These are phyloP conservation scores for Solanum chiquidenum DNA, from an alignment of 257 asterid genomes.

Conservation along the genomic window DNA sequence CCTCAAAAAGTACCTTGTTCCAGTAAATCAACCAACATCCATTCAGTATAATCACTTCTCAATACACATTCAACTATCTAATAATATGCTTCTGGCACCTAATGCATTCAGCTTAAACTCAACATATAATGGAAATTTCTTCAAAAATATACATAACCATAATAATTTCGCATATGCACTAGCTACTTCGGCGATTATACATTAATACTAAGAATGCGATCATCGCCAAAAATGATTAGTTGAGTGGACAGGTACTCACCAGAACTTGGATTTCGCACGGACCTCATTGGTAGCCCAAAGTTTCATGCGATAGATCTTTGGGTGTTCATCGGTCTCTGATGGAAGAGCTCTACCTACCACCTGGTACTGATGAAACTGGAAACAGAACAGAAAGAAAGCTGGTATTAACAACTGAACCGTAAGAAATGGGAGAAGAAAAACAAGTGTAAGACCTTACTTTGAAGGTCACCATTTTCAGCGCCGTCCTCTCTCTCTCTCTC, in stretches of 20 bases:
- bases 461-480: neutral
- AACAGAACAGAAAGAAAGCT: neutral
- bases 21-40: neutral
- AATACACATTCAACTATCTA: neutral
- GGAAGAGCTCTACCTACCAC: neutral
- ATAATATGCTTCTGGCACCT: neutral
- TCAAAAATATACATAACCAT: neutral
- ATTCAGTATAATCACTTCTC: neutral
- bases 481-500: neutral
- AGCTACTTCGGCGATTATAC: neutral
- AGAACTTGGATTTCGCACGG: neutral
- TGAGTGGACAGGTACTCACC: neutral
- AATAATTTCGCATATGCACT: neutral
- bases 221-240: neutral
- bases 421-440: neutral
- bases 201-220: neutral
- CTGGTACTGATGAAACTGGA: conserved; percentile 2
- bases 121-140: neutral
- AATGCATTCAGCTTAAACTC: neutral
- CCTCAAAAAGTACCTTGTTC: neutral
- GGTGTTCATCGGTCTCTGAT: neutral
- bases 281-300: conserved; percentile 1
- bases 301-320: conserved; percentile 1
- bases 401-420: neutral
- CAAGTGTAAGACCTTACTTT: neutral